Evolutionary conservation across 306 rosid species (phyloP).

Genomic region (Vigna angularis): DNA sequence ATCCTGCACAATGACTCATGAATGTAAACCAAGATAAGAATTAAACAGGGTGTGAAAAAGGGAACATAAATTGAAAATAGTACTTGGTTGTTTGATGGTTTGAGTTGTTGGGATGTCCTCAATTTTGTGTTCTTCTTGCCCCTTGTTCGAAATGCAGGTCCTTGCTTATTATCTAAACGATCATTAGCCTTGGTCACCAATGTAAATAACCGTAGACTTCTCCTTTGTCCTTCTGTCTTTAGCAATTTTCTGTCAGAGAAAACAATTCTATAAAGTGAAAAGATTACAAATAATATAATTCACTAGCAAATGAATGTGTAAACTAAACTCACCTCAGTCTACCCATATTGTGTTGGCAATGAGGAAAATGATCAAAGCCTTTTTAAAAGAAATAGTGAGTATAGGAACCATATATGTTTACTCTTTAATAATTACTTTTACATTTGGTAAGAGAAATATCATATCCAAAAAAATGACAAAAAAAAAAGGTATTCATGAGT

Average conservation of each 20-base stretch:
- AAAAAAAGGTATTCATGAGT: neutral
- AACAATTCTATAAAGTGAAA: slow-evolving; percentile 28
- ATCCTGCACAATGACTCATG: slow-evolving; percentile 48
- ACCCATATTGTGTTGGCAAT: slow-evolving; percentile 45
- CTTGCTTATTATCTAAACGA: slow-evolving; percentile 31
- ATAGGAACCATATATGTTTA: neutral
- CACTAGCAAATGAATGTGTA: neutral
- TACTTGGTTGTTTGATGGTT: slow-evolving; percentile 45
- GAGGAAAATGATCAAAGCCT: neutral
- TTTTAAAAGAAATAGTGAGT: slow-evolving; percentile 8
- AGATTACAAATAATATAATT: neutral
- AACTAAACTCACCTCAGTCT: slow-evolving; percentile 46
- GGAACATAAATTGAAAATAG: neutral
- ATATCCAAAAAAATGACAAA: slow-evolving; percentile 5
- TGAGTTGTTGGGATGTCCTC: slow-evolving; percentile 43
- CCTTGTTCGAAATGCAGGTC: slow-evolving; percentile 57
- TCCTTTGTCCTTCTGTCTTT: slow-evolving; percentile 60
- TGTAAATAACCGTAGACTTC: slow-evolving; percentile 62
- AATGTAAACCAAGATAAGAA: slow-evolving; percentile 9
- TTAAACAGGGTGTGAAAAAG: neutral
- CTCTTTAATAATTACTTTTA: neutral
- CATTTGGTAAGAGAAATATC: neutral
- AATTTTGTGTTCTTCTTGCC: slow-evolving; percentile 53
- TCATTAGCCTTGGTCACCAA: slow-evolving; percentile 47
- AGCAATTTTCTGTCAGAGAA: slow-evolving; percentile 43